Percentiles rank a stretch among this genome's conserved stretches.
These are phyloP conservation scores for Scenedesmus sp. DNA, from an alignment of 163 green algal species.

Conservation along the genomic window DNA sequence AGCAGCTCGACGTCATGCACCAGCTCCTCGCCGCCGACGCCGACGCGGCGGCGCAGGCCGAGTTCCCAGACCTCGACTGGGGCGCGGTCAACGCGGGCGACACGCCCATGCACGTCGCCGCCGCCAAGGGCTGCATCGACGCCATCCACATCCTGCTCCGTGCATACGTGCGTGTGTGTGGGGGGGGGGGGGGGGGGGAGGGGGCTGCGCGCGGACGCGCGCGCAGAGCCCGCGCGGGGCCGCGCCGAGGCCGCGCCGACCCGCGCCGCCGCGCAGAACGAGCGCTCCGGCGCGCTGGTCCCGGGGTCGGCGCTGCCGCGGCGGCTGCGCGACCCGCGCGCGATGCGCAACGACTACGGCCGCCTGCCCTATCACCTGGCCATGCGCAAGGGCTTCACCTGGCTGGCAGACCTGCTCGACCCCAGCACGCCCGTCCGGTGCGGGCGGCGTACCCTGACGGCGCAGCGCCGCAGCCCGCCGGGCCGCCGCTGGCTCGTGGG, in stretches of 20 bases:
- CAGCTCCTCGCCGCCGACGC: constrained; percentile 28
- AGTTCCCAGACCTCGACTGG: constrained; percentile 47
- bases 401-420: constrained; percentile 47
- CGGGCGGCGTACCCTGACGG: neutral
- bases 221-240: too few species aligned
- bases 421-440: constrained; percentile 40
- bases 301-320: neutral
- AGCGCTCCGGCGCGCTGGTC: constrained; percentile 26
- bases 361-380: constrained; percentile 46
- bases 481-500: too few species aligned
- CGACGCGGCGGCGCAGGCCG: constrained; percentile 40
- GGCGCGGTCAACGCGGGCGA: constrained; percentile 41
- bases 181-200: too few species aligned
- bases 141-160: constrained; percentile 27
- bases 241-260: neutral
- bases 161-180: constrained; percentile 25
- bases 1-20: constrained; percentile 31
- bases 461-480: too few species aligned
- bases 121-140: constrained; percentile 37
- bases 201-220: too few species aligned
- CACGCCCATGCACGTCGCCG: constrained; percentile 44
- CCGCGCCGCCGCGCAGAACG: constrained; percentile 19
- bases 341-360: constrained; percentile 48
- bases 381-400: constrained; percentile 43
- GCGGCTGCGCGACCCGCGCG: constrained; percentile 40